Percentiles rank a stretch among this genome's conserved stretches.
These are phyloP conservation scores for Plasmodium gonderi DNA, from an alignment of 169 alveolate species.

Conservation along the genomic window DNA sequence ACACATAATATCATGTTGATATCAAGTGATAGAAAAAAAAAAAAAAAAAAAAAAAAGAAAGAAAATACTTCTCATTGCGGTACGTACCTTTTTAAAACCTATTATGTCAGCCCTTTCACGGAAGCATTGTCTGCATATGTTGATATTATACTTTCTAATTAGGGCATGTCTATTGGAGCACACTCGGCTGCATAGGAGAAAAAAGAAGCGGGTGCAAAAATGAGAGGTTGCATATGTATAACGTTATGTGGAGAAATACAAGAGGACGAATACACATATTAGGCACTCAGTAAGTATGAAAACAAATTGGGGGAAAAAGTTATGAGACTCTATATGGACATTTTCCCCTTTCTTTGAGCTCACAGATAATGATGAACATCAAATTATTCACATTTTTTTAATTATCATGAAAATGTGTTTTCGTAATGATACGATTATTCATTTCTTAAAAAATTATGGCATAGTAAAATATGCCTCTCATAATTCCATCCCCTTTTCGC, in stretches of 20 bases:
- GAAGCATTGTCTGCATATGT: constrained; percentile 99
- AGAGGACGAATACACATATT: too few species aligned
- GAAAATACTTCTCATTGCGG: not conserved
- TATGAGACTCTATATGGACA: not conserved
- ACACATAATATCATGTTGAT: too few species aligned
- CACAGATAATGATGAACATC: not conserved
- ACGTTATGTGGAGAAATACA: not conserved
- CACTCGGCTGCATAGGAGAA: constrained; percentile 93
- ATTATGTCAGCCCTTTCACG: constrained; percentile 97
- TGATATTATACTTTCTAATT: constrained; percentile 97
- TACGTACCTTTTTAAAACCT: constrained; percentile 94
- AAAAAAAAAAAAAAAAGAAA: not conserved
- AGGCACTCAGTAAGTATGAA: too few species aligned
- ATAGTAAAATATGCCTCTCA: not conserved
- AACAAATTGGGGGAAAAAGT: too few species aligned
- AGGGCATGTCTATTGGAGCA: constrained; percentile 97
- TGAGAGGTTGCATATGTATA: not conserved
- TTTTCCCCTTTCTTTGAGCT: not conserved
- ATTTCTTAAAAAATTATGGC: not conserved
- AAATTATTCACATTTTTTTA: not conserved
- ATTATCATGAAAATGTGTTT: not conserved
- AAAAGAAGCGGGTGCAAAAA: not conserved
- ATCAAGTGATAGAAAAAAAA: not conserved
- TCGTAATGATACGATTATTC: not conserved
- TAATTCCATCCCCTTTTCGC: not conserved